Evolutionary conservation across 176 grass and related monocot genomes (phyloP).

Genomic region (Ampelocalamus luodianensis): DNA sequence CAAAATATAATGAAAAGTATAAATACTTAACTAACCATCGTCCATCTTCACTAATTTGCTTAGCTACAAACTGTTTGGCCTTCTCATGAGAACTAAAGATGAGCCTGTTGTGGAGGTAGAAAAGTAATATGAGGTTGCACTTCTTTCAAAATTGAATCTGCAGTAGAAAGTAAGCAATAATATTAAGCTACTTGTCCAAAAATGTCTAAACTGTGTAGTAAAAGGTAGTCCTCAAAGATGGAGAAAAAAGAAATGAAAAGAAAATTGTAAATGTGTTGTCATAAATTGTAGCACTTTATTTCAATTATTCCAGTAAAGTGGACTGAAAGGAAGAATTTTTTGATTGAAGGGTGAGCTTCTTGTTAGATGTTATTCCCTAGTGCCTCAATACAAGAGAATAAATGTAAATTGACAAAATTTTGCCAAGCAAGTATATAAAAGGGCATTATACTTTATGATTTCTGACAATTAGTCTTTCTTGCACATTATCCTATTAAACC

Average conservation of each 20-base stretch:
- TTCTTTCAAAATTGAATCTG: slow-evolving; percentile 88
- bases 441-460: not conserved
- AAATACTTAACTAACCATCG: too few species aligned
- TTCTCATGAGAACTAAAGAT: slow-evolving; percentile 34
- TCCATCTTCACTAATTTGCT: too few species aligned
- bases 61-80: too few species aligned
- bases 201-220: not conserved
- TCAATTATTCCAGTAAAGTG: not conserved
- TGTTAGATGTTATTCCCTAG: not conserved
- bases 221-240: not conserved
- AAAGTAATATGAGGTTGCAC: slow-evolving; percentile 80
- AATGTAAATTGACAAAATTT: too few species aligned
- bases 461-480: slow-evolving; percentile 10
- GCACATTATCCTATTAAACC: not conserved
- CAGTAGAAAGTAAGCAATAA: slow-evolving; percentile 35
- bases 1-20: too few species aligned
- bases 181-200: slow-evolving; percentile 21
- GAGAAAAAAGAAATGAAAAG: not conserved
- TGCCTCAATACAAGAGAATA: not conserved
- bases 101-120: slow-evolving; percentile 80
- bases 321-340: not conserved
- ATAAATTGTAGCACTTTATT: not conserved
- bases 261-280: not conserved
- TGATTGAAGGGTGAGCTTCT: not conserved
- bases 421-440: not conserved